Evolutionary conservation across 371 early-diverging fungal genomes (phyloP).

Genomic region (Parasitella parasitica): DNA sequence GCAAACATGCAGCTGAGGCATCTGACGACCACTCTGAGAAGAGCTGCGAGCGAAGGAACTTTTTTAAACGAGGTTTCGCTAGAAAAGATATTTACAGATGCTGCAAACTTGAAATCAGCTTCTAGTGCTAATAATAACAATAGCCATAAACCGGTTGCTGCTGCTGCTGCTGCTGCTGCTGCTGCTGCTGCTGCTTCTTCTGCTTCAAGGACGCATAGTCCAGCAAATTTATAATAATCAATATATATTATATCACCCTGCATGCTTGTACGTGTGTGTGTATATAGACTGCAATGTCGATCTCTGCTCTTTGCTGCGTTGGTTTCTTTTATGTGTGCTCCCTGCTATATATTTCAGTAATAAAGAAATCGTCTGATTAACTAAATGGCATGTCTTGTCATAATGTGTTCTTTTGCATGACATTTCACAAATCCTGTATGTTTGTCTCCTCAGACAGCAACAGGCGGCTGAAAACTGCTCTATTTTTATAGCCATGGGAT

Average conservation of each 20-base stretch:
- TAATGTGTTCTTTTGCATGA: too few relatives aligned
- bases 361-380: too few relatives aligned
- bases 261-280: not conserved
- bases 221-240: not conserved
- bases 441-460: too few relatives aligned
- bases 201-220: not conserved
- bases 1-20: constrained; percentile 30
- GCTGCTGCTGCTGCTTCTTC: not conserved
- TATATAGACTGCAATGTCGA: not conserved
- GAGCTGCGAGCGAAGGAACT: constrained; percentile 35
- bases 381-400: too few relatives aligned
- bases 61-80: constrained; percentile 33
- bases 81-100: constrained; percentile 22
- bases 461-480: not conserved
- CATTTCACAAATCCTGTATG: not conserved
- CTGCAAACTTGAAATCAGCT: not conserved
- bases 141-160: not conserved
- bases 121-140: not conserved
- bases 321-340: not conserved
- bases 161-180: not conserved
- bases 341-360: too few relatives aligned
- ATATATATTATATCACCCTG: not conserved
- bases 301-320: not conserved
- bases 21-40: constrained; percentile 24
- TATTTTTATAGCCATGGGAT: not conserved